Base-by-base conservation (phyloP, 352 stramenopile species). In the Phytophthora boehmeriae region DNA sequence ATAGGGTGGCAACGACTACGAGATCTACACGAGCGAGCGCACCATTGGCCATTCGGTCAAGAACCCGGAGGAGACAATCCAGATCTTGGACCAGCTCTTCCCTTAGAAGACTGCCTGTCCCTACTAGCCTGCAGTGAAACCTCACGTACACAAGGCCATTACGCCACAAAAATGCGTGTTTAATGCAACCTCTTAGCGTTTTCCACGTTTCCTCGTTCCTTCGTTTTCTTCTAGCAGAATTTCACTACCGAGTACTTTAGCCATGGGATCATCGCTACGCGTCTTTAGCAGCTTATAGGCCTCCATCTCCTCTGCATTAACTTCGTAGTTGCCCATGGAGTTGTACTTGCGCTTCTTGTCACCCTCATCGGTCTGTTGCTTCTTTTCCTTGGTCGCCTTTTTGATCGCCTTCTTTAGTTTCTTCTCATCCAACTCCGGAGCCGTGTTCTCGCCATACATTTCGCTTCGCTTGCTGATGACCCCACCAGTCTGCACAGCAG, bases 31-130 rank as follows among this genome's bases (percentile, higher is more conserved):
- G 54, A 88, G 97, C 63, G 89, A 98, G 49, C 87, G 96, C 60
- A 99, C 95, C 19, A 98, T 98, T 73, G 98, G 97, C 19, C 97
- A 99, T 76, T 93, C 96, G 28, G 97, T 99, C 32, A 98, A 86
- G 48, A 97, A 80, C 50, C 96, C 93, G 3, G 94, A 98, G 55
- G 97, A 99, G 86, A 99, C 98, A 8, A 93, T 98, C 67, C 77
- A 93, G 62, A 88, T 99, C 73, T 97, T 98, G 66, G 96, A 96
- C 55, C 88, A 98, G 77, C 85, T 99, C 54, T 99, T 99, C 76
- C 92, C 95, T 53, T 93, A 68, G 51, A 65, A 19, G 20, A 48
- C 32, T 39, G 42, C 30, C n/a, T 52, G 22, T 58, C 25, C 25
- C 25, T 60, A n/a, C 16, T 13, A 61, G 41, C 28, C 58, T 67